Percentiles rank a stretch among this genome's conserved stretches.
These are phyloP conservation scores for Nicotiana otophora DNA, from an alignment of 257 asterid species.

Conservation along the genomic window DNA sequence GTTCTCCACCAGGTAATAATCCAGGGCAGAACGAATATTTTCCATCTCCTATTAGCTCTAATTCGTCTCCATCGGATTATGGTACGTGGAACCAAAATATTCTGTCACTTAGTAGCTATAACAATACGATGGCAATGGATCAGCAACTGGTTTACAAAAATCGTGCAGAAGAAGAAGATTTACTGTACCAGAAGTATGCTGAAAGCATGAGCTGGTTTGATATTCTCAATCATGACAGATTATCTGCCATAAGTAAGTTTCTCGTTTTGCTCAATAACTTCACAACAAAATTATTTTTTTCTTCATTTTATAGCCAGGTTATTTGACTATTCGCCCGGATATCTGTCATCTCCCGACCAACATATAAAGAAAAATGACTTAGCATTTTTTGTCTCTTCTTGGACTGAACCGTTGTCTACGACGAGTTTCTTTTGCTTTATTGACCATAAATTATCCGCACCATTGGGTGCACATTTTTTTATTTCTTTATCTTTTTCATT, in stretches of 20 bases:
- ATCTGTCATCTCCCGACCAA: background rate
- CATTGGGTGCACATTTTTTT: background rate
- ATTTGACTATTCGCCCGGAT: background rate
- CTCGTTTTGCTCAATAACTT: background rate
- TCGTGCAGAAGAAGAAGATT: constrained; percentile 16
- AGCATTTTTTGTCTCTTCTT: too few species aligned
- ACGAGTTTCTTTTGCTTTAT: too few species aligned
- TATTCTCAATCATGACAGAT: constrained; percentile 43
- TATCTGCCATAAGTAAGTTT: constrained; percentile 42
- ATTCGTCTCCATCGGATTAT: background rate
- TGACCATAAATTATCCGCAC: too few species aligned
- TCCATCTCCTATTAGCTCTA: background rate
- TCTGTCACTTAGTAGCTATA: background rate
- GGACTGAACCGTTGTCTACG: too few species aligned
- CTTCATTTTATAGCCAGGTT: background rate
- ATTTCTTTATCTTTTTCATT: background rate
- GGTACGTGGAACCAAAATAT: background rate
- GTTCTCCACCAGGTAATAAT: background rate
- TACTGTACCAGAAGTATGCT: constrained; percentile 29
- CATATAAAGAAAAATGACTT: background rate
- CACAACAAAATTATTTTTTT: background rate
- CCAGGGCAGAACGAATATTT: background rate
- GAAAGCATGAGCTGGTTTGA: constrained; percentile 58
- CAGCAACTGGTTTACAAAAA: background rate
- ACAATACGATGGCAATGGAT: background rate